Base-by-base conservation (phyloP, 1,284 basidiomycete genomes). In the Agaricales sp. region DNA sequence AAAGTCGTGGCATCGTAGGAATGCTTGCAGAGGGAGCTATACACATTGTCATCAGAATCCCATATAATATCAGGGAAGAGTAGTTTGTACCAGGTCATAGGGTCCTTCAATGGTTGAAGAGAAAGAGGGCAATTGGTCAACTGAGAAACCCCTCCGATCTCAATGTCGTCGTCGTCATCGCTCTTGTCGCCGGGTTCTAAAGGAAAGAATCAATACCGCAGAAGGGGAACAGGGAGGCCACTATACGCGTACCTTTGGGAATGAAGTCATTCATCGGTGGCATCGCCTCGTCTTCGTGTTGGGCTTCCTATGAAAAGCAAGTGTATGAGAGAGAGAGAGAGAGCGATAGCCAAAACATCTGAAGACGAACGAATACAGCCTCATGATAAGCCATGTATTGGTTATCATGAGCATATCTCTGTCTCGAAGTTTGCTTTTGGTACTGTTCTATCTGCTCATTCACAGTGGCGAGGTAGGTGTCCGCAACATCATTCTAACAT, bases 111-210 rank as follows among this genome's bases (percentile, higher is more conserved):
- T 8, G 71, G 61, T 3, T 67, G 74, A 44, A 92, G 69, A 0
- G 84, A 80, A 47, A 93, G 67, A 1, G 90, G 89, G 55, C 90
- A 93, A 49, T 78, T 83, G 70, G 80, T 89, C 55, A 80, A 81
- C 59, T 91, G 87, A 4, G 82, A 86, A 19, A 82, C 74, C 45
- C 88, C 89, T 45, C 91, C 92, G 43, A 92, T 69, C 63, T 89
- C 82, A 19, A 93, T 65, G 6, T 90, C 86, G 35, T 91, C 86
- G 45, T 85, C 84, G 44, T 85, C 82, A 48, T 86, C 83, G 51
- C 80, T 86, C 26, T 74, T 78, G 57, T 90, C 87, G 12, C 80
- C 87, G 26, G 77, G 71, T 71, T 88, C 86, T 83, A 58, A 13
- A 54, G n/a, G 26, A n/a, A 21, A 21, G 44, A 46, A 44, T 48